phyloP scores from a whole-genome alignment of 2,329 filamentous ascomycete species.

The Ampelomyces quisqualis region DNA sequence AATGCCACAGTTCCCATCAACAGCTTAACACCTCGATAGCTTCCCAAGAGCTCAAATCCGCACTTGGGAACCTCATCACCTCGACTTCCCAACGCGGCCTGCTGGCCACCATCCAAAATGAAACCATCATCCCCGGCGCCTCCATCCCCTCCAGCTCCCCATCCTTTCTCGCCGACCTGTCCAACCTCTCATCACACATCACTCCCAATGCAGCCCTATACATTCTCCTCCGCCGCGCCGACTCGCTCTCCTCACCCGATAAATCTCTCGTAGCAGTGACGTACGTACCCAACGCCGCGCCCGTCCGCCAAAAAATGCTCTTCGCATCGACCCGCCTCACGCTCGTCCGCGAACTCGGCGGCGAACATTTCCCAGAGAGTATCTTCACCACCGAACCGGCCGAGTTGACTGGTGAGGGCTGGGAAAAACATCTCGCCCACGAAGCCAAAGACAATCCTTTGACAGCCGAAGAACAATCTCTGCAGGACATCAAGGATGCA shows the following conservation, averaged over 20 bases:
- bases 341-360: slow-evolving; percentile 72
- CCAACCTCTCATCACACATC: slow-evolving; percentile 62
- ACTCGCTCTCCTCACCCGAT: slow-evolving; percentile 46
- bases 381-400: slow-evolving; percentile 69
- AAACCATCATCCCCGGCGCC: slow-evolving; percentile 64
- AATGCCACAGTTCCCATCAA: neutral
- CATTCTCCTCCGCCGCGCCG: slow-evolving; percentile 70
- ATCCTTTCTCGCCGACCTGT: slow-evolving; percentile 65
- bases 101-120: slow-evolving; percentile 66
- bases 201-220: slow-evolving; percentile 69
- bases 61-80: slow-evolving; percentile 70
- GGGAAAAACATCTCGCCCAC: slow-evolving; percentile 71
- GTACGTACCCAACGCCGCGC: slow-evolving; percentile 76
- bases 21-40: slow-evolving; percentile 47
- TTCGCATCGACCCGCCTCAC: slow-evolving; percentile 77
- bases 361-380: slow-evolving; percentile 75
- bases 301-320: slow-evolving; percentile 83
- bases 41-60: slow-evolving; percentile 72
- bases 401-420: slow-evolving; percentile 69
- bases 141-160: slow-evolving; percentile 54
- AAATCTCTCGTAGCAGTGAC: slow-evolving; percentile 64
- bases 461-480: slow-evolving; percentile 72
- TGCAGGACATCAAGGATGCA: slow-evolving; percentile 71
- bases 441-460: slow-evolving; percentile 63
- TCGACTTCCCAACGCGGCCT: slow-evolving; percentile 66